A percentile compares a stretch with the other conserved stretches of the same genome.
These are phyloP conservation scores for Aureobasidium uvarum DNA, from an alignment of 2,329 filamentous ascomycete species.

Conservation along the genomic window DNA sequence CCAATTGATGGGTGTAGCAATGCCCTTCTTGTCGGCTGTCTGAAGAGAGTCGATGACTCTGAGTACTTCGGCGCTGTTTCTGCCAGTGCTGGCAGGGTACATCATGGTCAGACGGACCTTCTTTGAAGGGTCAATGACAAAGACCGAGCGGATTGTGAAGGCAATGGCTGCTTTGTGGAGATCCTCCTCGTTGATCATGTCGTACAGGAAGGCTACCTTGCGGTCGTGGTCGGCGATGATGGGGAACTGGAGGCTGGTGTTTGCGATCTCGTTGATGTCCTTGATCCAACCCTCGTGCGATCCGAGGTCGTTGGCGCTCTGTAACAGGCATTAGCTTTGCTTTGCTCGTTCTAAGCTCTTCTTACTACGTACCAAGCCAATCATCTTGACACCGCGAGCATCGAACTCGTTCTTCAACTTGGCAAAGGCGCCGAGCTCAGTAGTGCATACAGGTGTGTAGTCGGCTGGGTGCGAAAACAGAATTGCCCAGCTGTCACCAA, in stretches of 20 bases:
- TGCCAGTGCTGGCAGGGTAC: constrained; percentile 85
- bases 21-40: constrained; percentile 77
- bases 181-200: constrained; percentile 46
- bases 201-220: constrained; percentile 50
- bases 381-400: constrained; percentile 85
- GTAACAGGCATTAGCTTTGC: neutral
- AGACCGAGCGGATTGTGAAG: constrained; percentile 92
- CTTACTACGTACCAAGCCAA: constrained; percentile 59
- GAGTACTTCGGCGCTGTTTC: constrained; percentile 58
- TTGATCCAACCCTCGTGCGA: constrained; percentile 87
- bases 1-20: constrained; percentile 59
- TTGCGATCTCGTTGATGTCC: constrained; percentile 58
- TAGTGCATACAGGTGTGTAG: constrained; percentile 94
- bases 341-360: neutral
- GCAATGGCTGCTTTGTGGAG: constrained; percentile 57
- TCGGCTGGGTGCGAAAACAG: constrained; percentile 86
- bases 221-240: constrained; percentile 53
- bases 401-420: constrained; percentile 86
- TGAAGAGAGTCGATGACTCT: constrained; percentile 59
- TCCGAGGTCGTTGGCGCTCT: constrained; percentile 75
- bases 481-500: constrained; percentile 75
- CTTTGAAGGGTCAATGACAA: constrained; percentile 92
- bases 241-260: constrained; percentile 49
- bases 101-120: constrained; percentile 89
- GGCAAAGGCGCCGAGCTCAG: constrained; percentile 88